Evolutionary conservation across 805 yeast genomes (phyloP).

Genomic region (Ogataea parapolymorpha): DNA sequence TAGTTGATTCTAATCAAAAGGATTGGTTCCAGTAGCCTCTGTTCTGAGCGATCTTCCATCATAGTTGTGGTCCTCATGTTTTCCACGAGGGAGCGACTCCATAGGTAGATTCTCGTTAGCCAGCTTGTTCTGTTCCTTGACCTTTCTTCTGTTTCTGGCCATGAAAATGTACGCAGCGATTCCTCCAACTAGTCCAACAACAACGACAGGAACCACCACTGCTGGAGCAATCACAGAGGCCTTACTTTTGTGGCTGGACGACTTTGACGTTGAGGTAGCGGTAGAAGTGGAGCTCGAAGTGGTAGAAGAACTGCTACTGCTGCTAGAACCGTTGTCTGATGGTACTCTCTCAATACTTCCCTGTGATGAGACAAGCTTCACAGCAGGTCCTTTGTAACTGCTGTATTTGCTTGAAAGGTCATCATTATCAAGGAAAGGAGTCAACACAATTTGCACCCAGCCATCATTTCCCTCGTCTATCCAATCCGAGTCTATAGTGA

Average conservation of each 20-base stretch:
- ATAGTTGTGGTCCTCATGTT: too few species aligned
- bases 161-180: not conserved
- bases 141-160: not conserved
- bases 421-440: not conserved
- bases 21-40: constrained; percentile 1
- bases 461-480: not conserved
- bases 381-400: not conserved
- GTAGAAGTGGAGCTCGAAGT: not conserved
- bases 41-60: not conserved
- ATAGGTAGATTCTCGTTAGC: not conserved
- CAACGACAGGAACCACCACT: constrained; percentile 3
- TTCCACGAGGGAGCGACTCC: not conserved
- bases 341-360: not conserved
- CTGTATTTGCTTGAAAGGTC: not conserved
- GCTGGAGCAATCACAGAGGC: constrained; percentile 2
- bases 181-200: constrained; percentile 1
- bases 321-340: not conserved
- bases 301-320: not conserved
- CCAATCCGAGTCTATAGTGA: not conserved
- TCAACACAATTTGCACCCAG: not conserved
- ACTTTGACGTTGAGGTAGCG: not conserved
- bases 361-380: not conserved
- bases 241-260: not conserved
- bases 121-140: not conserved
- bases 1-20: not conserved